A percentile compares a stretch with the other conserved stretches of the same genome.
phyloP scores from a whole-genome alignment of 2,329 filamentous ascomycete genomes.

The Hypoxylon sp. region DNA sequence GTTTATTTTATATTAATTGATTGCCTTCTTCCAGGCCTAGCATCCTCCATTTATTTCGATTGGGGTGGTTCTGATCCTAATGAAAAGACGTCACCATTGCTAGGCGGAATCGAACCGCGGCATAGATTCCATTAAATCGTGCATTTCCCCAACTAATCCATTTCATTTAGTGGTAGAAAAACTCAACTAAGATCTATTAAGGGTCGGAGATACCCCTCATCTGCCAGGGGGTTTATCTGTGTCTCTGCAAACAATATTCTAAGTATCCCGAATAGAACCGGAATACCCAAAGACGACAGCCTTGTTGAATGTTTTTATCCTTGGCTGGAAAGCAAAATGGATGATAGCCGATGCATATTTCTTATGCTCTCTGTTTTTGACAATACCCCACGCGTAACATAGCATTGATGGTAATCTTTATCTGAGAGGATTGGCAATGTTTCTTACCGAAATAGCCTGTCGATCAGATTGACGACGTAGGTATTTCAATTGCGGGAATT shows the following conservation, averaged over 20 bases:
- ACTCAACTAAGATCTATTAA: slow-evolving; percentile 12
- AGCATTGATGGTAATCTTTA: slow-evolving; percentile 29
- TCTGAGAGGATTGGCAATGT: slow-evolving; percentile 27
- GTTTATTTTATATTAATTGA: slow-evolving; percentile 20
- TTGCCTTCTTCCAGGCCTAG: slow-evolving; percentile 23
- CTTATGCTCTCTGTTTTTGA: slow-evolving; percentile 8
- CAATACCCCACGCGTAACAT: slow-evolving; percentile 32
- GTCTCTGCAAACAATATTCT: slow-evolving; percentile 7
- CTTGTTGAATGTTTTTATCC: slow-evolving; percentile 15
- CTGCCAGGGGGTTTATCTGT: slow-evolving; percentile 12
- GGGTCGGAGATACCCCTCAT: slow-evolving; percentile 28
- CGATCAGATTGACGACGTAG: slow-evolving; percentile 39
- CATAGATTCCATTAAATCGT: slow-evolving; percentile 26
- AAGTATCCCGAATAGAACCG: slow-evolving; percentile 7
- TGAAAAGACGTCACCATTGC: slow-evolving; percentile 17
- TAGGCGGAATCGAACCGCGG: slow-evolving; percentile 24
- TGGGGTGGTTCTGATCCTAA: slow-evolving; percentile 19
- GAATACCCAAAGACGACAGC: slow-evolving; percentile 4
- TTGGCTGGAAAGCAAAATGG: slow-evolving; percentile 16
- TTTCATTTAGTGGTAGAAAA: slow-evolving; percentile 10
- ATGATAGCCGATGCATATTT: slow-evolving; percentile 16
- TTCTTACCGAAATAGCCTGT: slow-evolving; percentile 33
- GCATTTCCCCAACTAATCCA: slow-evolving; percentile 34
- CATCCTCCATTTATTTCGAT: slow-evolving; percentile 12
- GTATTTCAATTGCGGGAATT: slow-evolving; percentile 30